Conservation (phyloP, 164 flowering plant genomes). For the Cinnamomum chago region DNA sequence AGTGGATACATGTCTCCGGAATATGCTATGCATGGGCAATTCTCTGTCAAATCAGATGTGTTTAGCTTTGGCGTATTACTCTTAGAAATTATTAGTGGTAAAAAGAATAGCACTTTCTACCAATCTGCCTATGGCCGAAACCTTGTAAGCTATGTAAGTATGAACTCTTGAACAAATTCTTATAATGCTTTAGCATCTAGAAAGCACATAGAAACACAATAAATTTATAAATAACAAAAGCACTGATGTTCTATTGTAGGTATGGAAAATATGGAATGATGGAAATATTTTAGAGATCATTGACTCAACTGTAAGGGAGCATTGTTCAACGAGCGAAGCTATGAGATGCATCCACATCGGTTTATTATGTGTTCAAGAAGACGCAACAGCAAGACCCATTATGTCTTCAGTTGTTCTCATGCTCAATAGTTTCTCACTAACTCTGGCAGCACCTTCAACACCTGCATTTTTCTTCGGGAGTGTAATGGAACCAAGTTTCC, state of each 20-base stretch:
- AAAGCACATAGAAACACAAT: too few relatives aligned
- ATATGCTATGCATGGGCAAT: conserved; percentile 8
- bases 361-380: not conserved
- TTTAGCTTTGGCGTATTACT: conserved; percentile 5
- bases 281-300: not conserved
- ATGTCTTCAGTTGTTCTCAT: not conserved
- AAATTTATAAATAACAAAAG: not conserved
- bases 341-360: conserved; percentile 2
- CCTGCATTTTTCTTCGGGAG: not conserved
- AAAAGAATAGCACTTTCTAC: not conserved
- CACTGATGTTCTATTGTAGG: not conserved
- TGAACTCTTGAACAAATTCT: not conserved
- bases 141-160: conserved; percentile 1
- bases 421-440: not conserved
- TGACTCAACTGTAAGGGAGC: not conserved
- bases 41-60: conserved; percentile 4
- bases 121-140: not conserved
- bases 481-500: not conserved
- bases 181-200: too few relatives aligned
- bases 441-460: not conserved
- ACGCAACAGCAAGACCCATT: not conserved
- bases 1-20: conserved; percentile 12
- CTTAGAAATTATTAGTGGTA: not conserved
- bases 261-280: conserved; percentile 3
- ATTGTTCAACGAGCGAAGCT: not conserved